Evolutionary conservation across 805 yeast genomes (phyloP).

Genomic region (Metschnikowia vanudenii): DNA sequence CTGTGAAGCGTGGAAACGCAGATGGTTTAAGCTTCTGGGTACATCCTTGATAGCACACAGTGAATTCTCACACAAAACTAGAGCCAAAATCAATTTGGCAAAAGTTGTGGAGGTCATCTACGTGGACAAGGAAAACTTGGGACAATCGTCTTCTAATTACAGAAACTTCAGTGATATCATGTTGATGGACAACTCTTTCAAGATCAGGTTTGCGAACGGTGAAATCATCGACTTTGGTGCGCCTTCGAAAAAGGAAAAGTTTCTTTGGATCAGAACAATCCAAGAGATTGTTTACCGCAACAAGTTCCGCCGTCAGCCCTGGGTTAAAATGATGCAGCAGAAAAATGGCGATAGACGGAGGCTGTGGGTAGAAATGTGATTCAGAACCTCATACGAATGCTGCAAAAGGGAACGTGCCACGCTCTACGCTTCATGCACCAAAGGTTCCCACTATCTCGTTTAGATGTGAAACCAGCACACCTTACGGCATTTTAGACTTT

Average conservation of each 20-base stretch:
- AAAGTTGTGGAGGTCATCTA: conserved; percentile 57
- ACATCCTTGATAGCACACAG: conserved; percentile 73
- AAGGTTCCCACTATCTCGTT: too few relatives aligned
- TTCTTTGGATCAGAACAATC: conserved; percentile 62
- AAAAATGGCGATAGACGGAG: conserved; percentile 12
- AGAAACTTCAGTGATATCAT: conserved; percentile 74
- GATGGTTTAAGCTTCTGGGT: conserved; percentile 74
- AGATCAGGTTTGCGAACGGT: conserved; percentile 70
- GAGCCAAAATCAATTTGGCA: conserved; percentile 72
- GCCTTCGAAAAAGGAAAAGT: conserved; percentile 59
- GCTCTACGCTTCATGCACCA: too few relatives aligned
- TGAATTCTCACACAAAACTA: conserved; percentile 62
- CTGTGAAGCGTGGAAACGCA: conserved; percentile 65
- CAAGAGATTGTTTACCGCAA: conserved; percentile 56
- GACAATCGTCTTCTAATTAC: conserved; percentile 28
- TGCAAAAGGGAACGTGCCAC: too few relatives aligned
- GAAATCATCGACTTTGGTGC: conserved; percentile 87
- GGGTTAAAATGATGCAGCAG: conserved; percentile 52
- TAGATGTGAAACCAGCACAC: too few relatives aligned
- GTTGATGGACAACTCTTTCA: conserved; percentile 70
- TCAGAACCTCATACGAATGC: background rate
- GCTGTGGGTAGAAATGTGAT: conserved; percentile 8
- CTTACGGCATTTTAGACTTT: too few relatives aligned
- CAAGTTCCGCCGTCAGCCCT: conserved; percentile 55
- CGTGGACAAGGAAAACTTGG: conserved; percentile 38